Evolutionary conservation across 495 filamentous ascomycete species (phyloP).

Genomic region (Podospora anserina): DNA sequence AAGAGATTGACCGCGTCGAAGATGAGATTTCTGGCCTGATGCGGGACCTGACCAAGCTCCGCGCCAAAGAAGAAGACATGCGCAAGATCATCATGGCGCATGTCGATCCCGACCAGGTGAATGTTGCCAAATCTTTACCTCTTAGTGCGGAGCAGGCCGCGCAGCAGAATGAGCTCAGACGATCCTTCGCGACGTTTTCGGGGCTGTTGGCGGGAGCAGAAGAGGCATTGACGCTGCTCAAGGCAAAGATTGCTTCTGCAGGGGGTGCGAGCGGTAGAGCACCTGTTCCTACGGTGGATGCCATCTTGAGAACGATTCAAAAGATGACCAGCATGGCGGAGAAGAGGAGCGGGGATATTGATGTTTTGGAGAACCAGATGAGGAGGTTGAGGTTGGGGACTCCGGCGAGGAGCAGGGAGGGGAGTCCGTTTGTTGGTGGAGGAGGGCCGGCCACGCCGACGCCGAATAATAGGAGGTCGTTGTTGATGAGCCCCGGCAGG

Average conservation of each 20-base stretch:
- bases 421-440: constrained; percentile 49
- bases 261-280: constrained; percentile 42
- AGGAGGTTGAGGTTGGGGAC: constrained; percentile 61
- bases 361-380: constrained; percentile 83
- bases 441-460: constrained; percentile 33
- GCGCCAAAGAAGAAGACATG: constrained; percentile 68
- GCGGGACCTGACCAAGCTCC: constrained; percentile 63
- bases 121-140: constrained; percentile 60
- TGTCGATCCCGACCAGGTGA: constrained; percentile 59
- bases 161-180: constrained; percentile 78
- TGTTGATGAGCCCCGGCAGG: constrained; percentile 50
- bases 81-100: constrained; percentile 62
- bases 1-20: constrained; percentile 61
- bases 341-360: constrained; percentile 78
- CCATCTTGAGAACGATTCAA: constrained; percentile 81
- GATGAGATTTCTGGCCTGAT: constrained; percentile 58
- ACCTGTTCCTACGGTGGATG: constrained; percentile 76
- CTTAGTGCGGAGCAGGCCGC: constrained; percentile 75
- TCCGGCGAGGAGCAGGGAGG: constrained; percentile 50
- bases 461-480: constrained; percentile 52
- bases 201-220: constrained; percentile 74
- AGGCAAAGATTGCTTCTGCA: constrained; percentile 67
- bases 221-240: constrained; percentile 74
- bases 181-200: constrained; percentile 64
- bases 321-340: constrained; percentile 93